Evolutionary conservation across 2,329 filamentous ascomycete genomes (phyloP).

Genomic region (Neoscytalidium dimidiatum): DNA sequence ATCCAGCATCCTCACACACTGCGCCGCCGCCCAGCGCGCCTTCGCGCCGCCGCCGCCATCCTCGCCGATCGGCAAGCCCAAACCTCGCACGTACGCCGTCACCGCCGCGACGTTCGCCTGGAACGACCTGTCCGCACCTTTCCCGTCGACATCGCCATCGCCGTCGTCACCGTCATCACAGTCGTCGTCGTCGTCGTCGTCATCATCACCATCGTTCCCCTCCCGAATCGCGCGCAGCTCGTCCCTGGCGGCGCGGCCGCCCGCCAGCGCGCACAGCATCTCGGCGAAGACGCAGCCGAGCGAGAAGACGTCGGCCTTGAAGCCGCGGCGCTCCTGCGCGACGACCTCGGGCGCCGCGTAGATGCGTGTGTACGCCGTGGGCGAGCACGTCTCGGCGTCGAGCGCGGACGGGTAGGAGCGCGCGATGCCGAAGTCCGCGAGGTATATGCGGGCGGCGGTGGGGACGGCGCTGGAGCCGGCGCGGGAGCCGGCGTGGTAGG

Average conservation of each 20-base stretch:
- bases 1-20: no score
- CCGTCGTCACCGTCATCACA: no score
- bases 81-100: no score
- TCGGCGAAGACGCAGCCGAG: conserved; percentile 30
- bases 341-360: conserved; percentile 32
- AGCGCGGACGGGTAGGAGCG: conserved; percentile 20
- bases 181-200: no score
- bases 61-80: no score
- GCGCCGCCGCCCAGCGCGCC: no score
- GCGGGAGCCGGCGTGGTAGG: no score
- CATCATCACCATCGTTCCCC: no score
- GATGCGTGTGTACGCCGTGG: conserved; percentile 24
- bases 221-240: background rate
- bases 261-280: conserved; percentile 18
- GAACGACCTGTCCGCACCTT: background rate
- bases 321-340: conserved; percentile 21
- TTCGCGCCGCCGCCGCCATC: no score
- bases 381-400: conserved; percentile 24
- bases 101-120: background rate
- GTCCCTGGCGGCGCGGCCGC: background rate
- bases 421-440: conserved; percentile 30
- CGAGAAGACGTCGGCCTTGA: conserved; percentile 28
- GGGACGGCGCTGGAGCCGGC: no score
- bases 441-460: no score
- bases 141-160: no score